phyloP scores from a whole-genome alignment of 2,329 filamentous ascomycete genomes.

The Fusarium buxicola region DNA sequence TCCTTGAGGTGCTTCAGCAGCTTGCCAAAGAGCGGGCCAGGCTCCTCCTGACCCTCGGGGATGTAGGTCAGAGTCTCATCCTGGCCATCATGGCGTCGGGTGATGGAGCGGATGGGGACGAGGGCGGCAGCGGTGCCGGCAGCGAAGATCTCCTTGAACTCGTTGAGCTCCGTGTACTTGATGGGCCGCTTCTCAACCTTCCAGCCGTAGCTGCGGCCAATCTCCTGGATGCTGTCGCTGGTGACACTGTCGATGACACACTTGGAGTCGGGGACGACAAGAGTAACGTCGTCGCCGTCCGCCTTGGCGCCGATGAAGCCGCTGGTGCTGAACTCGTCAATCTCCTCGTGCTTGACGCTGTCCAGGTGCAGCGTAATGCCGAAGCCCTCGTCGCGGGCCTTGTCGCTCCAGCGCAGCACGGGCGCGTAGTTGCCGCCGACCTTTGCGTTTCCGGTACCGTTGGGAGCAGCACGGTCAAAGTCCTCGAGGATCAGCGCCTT shows the following conservation, averaged over 20 bases:
- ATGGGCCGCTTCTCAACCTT: slow-evolving; percentile 81
- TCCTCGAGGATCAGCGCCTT: slow-evolving; percentile 89
- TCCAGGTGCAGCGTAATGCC: slow-evolving; percentile 97
- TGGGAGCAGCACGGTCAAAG: slow-evolving; percentile 92
- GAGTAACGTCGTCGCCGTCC: slow-evolving; percentile 69
- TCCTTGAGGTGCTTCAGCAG: slow-evolving; percentile 82
- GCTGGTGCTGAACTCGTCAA: slow-evolving; percentile 96
- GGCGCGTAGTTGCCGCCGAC: slow-evolving; percentile 97
- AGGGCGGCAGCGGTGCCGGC: slow-evolving; percentile 92
- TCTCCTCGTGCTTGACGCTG: slow-evolving; percentile 82
- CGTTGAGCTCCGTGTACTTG: slow-evolving; percentile 67
- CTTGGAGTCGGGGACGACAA: slow-evolving; percentile 88
- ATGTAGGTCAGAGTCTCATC: slow-evolving; percentile 68
- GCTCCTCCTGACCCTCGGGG: slow-evolving; percentile 68
- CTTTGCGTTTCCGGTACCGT: slow-evolving; percentile 92
- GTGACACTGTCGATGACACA: slow-evolving; percentile 91
- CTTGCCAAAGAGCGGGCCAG: slow-evolving; percentile 78
- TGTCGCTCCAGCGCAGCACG: slow-evolving; percentile 87
- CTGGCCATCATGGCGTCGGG: slow-evolving; percentile 63
- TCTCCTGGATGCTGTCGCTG: slow-evolving; percentile 79
- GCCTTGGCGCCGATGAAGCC: slow-evolving; percentile 87
- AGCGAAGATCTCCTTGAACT: slow-evolving; percentile 81
- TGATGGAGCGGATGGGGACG: slow-evolving; percentile 92
- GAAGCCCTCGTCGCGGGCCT: slow-evolving; percentile 80
- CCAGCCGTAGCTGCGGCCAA: slow-evolving; percentile 85